Conservation (phyloP, 208 protist genomes). For the Blechomonas ayalai region DNA sequence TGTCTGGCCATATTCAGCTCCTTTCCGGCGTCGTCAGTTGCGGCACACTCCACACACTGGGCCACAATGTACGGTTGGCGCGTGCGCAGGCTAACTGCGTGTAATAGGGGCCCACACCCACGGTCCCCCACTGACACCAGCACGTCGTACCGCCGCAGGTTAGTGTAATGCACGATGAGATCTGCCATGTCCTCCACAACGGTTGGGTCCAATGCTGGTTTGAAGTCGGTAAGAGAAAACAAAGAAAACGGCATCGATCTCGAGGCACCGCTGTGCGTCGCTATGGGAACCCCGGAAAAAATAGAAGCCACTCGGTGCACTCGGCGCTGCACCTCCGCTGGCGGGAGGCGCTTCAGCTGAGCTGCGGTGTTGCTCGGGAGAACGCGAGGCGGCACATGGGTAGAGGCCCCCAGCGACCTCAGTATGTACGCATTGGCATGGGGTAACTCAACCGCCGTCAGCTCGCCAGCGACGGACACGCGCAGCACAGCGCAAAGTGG, state of each 20-base stretch:
- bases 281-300: conserved; percentile 21
- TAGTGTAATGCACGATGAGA: conserved; percentile 12
- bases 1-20: conserved; percentile 7
- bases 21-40: not conserved
- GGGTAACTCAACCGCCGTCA: conserved; percentile 1
- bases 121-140: conserved; percentile 33
- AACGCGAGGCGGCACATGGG: conserved; percentile 1
- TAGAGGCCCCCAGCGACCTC: too few species aligned
- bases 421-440: too few species aligned
- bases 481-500: conserved; percentile 1
- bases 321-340: conserved; percentile 5
- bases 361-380: conserved; percentile 4
- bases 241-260: conserved; percentile 23
- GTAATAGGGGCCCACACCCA: conserved; percentile 22
- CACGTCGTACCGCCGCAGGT: conserved; percentile 15
- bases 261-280: conserved; percentile 7
- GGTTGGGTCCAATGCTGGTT: conserved; percentile 15
- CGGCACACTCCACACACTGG: conserved; percentile 13
- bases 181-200: conserved; percentile 45
- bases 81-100: conserved; percentile 19
- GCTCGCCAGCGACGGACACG: conserved; percentile 6
- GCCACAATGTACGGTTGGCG: conserved; percentile 23
- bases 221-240: conserved; percentile 33
- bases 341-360: conserved; percentile 8
- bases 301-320: conserved; percentile 6